Conservation (phyloP, 2,329 filamentous ascomycete genomes). For the Phaeoacremonium minimum region DNA sequence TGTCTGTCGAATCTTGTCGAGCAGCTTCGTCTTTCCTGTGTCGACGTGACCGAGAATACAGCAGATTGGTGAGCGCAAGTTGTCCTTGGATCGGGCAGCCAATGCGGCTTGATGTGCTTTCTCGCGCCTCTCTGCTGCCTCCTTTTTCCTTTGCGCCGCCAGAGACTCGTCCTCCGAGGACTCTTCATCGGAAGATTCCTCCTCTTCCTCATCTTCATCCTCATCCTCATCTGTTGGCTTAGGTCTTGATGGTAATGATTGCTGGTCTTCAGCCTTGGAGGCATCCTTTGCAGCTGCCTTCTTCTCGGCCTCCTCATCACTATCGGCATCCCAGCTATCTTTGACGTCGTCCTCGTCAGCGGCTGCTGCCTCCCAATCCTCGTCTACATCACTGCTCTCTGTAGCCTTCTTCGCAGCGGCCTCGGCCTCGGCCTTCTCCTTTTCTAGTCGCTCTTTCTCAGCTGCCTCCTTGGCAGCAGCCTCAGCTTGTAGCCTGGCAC, state of each 20-base stretch:
- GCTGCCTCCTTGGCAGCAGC: constrained; percentile 37
- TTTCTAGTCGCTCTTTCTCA: constrained; percentile 22
- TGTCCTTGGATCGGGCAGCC: constrained; percentile 86
- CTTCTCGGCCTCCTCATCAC: constrained; percentile 62
- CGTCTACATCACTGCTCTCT: constrained; percentile 58
- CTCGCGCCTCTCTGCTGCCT: constrained; percentile 82
- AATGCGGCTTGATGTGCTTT: constrained; percentile 88
- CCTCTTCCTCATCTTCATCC: constrained; percentile 36
- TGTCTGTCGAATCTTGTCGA: constrained; percentile 97
- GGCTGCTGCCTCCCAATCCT: constrained; percentile 86
- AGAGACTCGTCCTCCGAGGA: constrained; percentile 71
- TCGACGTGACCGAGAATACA: constrained; percentile 99
- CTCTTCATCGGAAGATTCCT: constrained; percentile 58
- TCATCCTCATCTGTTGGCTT: no score
- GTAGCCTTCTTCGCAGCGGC: constrained; percentile 48
- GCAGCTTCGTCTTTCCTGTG: constrained; percentile 98
- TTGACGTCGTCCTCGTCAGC: constrained; percentile 76
- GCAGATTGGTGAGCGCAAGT: constrained; percentile 96
- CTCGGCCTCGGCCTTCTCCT: constrained; percentile 52
- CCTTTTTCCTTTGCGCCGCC: constrained; percentile 75
- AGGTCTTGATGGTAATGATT: constrained; percentile 21
- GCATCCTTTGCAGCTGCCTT: constrained; percentile 21
- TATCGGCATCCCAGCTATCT: constrained; percentile 91
- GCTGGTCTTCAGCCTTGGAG: constrained; percentile 21
- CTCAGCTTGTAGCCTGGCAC: constrained; percentile 65